phyloP scores from a whole-genome alignment of 2,329 filamentous ascomycete species.

The Aspergillus pseudoterreus region DNA sequence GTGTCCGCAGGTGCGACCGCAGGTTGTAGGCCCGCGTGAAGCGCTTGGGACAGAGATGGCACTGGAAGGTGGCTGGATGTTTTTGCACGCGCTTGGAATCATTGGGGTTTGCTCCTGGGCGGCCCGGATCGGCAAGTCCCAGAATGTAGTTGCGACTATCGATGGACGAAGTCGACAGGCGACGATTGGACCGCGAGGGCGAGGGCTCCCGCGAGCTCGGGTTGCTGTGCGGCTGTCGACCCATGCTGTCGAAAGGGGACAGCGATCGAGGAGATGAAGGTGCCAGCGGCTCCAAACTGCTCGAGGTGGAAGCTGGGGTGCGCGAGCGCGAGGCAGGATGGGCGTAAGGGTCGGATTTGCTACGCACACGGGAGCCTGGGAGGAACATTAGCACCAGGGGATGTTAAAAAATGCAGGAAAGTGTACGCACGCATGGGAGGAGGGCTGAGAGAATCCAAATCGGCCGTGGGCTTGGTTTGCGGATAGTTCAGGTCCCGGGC shows the following conservation, averaged over 20 bases:
- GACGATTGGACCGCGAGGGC: constrained; percentile 40
- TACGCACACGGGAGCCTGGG: constrained; percentile 51
- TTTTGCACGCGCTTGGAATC: constrained; percentile 87
- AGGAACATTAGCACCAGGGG: constrained; percentile 4
- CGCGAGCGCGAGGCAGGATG: constrained; percentile 40
- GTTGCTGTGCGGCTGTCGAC: constrained; percentile 34
- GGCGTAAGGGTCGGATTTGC: constrained; percentile 60
- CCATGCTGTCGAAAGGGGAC: constrained; percentile 38
- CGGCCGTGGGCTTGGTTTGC: constrained; percentile 59
- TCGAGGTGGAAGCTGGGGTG: constrained; percentile 32
- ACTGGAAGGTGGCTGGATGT: constrained; percentile 96
- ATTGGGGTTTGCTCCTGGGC: constrained; percentile 60
- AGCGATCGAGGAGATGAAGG: constrained; percentile 39
- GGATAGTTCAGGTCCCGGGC: constrained; percentile 65
- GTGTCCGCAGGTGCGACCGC: constrained; percentile 88
- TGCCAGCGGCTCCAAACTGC: constrained; percentile 29
- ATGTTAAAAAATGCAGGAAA: background rate
- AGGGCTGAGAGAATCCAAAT: constrained; percentile 78
- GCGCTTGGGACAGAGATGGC: constrained; percentile 84
- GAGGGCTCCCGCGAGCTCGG: constrained; percentile 44
- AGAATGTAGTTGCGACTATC: constrained; percentile 74
- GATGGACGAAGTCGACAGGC: constrained; percentile 45
- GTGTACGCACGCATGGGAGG: constrained; percentile 55
- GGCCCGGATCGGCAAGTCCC: constrained; percentile 82
- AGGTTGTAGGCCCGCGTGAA: constrained; percentile 97